Evolutionary conservation across 345 rosid genomes (phyloP).

Genomic region (Reutealis trisperma): DNA sequence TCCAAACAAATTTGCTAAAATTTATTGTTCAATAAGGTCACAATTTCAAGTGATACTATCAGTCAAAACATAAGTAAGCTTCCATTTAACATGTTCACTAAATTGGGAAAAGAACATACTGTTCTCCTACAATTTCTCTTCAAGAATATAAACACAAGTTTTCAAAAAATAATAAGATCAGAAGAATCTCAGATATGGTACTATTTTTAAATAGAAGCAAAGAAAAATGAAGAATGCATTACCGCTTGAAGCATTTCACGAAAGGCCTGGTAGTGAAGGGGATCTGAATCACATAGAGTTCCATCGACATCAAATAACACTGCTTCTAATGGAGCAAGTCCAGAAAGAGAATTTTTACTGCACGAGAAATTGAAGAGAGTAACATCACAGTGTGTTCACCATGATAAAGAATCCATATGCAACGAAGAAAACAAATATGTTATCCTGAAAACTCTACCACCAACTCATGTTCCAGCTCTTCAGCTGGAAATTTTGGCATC

Average conservation of each 20-base stretch:
- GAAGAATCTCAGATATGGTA: no score
- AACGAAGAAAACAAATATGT: background rate
- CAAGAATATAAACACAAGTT: background rate
- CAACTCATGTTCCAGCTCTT: background rate
- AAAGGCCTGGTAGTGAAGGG: slow-evolving; percentile 70
- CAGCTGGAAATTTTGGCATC: background rate
- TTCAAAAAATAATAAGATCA: no score
- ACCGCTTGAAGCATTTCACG: slow-evolving; percentile 78
- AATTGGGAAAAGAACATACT: background rate
- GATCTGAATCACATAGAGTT: slow-evolving; percentile 96
- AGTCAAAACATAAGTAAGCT: background rate
- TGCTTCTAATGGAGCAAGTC: slow-evolving; percentile 74
- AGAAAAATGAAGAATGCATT: background rate
- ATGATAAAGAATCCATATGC: background rate
- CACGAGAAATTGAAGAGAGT: slow-evolving; percentile 10
- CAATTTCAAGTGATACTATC: background rate
- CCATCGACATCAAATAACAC: slow-evolving; percentile 93
- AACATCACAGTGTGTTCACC: background rate
- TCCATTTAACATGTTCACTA: background rate
- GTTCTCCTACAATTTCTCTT: background rate
- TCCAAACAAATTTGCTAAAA: background rate
- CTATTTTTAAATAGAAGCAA: background rate
- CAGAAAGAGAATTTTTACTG: slow-evolving; percentile 59
- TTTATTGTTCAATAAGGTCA: background rate
- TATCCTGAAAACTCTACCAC: background rate